Base-by-base conservation (phyloP, 768 basidiomycete genomes). In the Suillus luteus region DNA sequence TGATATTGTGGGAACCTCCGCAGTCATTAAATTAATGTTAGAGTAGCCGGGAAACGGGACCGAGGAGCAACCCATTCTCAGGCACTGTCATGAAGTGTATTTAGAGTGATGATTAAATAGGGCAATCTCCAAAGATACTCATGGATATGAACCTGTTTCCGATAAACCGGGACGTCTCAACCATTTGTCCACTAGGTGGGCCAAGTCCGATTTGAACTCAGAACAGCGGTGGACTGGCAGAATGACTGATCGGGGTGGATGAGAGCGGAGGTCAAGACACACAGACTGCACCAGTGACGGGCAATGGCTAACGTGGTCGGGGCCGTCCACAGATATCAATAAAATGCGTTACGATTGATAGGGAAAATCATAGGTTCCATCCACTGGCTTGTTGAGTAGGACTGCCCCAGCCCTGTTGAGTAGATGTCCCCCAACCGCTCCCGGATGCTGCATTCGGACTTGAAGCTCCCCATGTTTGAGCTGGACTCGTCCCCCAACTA, bases 361-460 rank as follows among this genome's bases (percentile, higher is more conserved):
- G 31, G 3, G 31, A 31, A 31, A 31, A 31, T 71, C 57, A 76
- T 35, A 78, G 55, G 62, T 80, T 85, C 86, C 86, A 88, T 19
- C 86, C 86, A 67, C 83, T 83, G 19, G 83, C 69, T 60, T 81
- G 83, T 62, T 73, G 83, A 43, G 67, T 77, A 41, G 83, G 80
- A 69, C 81, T 86, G 60, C 75, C 78, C 85, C 81, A 86, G 12
- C 86, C 86, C 69, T 64, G 71, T 57, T 64, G 79, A 44, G 66
- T 65, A n/a, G 44, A 64, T 19, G 61, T 8, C 31, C 71, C 73
- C 75, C 76, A 76, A 17, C 67, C 54, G 9, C 63, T 55, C 46
- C 71, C 68, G 22, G 62, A 49, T 44, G 61, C 69, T 3, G 71
- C 41, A 63, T 52, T 74, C n/a, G 76, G 76, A 55, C 76, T 77